A percentile compares a stretch with the other conserved stretches of the same genome.
Conservation (phyloP, 177 flowering plant genomes). For the Tripterygium wilfordii region DNA sequence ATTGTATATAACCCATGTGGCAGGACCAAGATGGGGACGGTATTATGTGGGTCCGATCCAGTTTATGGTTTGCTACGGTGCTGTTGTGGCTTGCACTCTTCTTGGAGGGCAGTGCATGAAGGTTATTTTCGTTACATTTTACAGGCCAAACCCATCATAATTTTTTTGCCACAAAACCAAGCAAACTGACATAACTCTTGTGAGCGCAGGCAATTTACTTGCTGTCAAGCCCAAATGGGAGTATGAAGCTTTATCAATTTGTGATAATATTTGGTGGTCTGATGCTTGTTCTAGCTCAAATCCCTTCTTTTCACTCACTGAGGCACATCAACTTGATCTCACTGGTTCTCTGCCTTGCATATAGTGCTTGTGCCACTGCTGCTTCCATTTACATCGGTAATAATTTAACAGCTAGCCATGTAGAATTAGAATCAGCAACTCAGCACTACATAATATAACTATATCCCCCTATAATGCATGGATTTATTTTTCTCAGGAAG, state of each 20-base stretch:
- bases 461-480: background rate
- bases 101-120: slow-evolving; percentile 79
- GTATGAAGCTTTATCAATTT: slow-evolving; percentile 70
- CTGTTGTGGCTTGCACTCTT: slow-evolving; percentile 56
- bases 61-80: slow-evolving; percentile 69
- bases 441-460: background rate
- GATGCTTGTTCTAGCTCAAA: slow-evolving; percentile 73
- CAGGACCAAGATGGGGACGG: slow-evolving; percentile 65
- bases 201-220: slow-evolving; percentile 73
- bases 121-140: too few species aligned
- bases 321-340: slow-evolving; percentile 85
- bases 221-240: slow-evolving; percentile 46
- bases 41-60: slow-evolving; percentile 75
- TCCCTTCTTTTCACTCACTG: slow-evolving; percentile 93
- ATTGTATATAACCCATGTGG: slow-evolving; percentile 1
- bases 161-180: too few species aligned
- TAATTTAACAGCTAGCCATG: background rate
- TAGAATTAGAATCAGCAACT: background rate
- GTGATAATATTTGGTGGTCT: slow-evolving; percentile 68
- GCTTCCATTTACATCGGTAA: slow-evolving; percentile 77
- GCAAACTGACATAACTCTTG: too few species aligned
- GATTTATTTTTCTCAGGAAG: slow-evolving; percentile 33
- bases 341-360: slow-evolving; percentile 58
- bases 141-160: too few species aligned
- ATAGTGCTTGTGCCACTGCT: slow-evolving; percentile 70